phyloP scores from a whole-genome alignment of 2,329 filamentous ascomycete species.

The Thielaviopsis euricoi region DNA sequence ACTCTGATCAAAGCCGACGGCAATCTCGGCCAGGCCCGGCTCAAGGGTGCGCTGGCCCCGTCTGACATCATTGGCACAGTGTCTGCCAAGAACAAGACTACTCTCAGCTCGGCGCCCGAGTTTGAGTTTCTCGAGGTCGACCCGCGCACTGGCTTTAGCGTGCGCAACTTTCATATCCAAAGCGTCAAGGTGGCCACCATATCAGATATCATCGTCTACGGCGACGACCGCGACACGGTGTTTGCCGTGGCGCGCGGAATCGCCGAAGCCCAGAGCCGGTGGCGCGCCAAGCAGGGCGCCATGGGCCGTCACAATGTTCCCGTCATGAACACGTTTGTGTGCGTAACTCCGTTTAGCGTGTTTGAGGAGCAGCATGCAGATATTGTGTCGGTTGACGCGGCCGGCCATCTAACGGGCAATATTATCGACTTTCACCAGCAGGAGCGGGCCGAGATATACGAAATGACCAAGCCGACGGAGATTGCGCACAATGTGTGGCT shows the following conservation, averaged over 20 bases:
- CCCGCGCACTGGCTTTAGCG: conserved; percentile 79
- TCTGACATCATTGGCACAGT: conserved; percentile 3
- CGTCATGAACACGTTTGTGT: conserved; percentile 74
- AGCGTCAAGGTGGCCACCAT: conserved; percentile 71
- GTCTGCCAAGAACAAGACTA: conserved; percentile 56
- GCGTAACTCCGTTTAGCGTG: conserved; percentile 43
- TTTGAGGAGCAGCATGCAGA: conserved; percentile 56
- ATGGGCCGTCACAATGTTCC: conserved; percentile 35
- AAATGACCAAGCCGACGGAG: conserved; percentile 78
- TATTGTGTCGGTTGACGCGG: conserved; percentile 59
- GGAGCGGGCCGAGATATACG: conserved; percentile 82
- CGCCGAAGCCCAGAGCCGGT: conserved; percentile 58
- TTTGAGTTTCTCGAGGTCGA: conserved; percentile 67
- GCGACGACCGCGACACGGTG: conserved; percentile 47
- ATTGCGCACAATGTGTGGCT: conserved; percentile 83
- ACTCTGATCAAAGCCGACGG: conserved; percentile 82
- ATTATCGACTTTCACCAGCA: conserved; percentile 80
- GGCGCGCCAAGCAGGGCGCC: conserved; percentile 48
- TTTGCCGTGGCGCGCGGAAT: conserved; percentile 52
- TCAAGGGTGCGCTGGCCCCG: conserved; percentile 71
- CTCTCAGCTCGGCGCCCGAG: conserved; percentile 16
- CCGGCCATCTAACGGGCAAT: conserved; percentile 55
- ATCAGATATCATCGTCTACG: conserved; percentile 88
- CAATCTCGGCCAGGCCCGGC: conserved; percentile 52
- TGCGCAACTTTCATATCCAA: conserved; percentile 95